phyloP scores from a whole-genome alignment of 805 yeast genomes.

The Cyberlindnera japonica region DNA sequence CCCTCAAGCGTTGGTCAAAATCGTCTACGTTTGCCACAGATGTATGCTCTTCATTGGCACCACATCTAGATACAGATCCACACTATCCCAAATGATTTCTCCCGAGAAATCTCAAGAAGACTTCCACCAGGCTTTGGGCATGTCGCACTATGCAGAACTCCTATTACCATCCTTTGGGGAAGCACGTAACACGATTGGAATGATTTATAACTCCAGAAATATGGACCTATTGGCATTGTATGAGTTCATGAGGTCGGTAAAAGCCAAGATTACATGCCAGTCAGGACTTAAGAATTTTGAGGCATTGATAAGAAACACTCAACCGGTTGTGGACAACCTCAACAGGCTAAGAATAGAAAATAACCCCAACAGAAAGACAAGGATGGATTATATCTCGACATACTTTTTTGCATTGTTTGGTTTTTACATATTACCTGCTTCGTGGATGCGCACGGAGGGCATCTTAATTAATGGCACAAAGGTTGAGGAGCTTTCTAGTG shows the following conservation, averaged over 20 bases:
- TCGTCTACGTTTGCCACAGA: slow-evolving; percentile 44
- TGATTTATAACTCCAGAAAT: slow-evolving; percentile 41
- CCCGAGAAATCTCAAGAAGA: slow-evolving; percentile 36
- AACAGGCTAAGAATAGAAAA: slow-evolving; percentile 24
- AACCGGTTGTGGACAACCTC: slow-evolving; percentile 25
- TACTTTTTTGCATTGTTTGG: slow-evolving; percentile 37
- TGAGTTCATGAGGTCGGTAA: slow-evolving; percentile 44
- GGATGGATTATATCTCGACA: slow-evolving; percentile 14
- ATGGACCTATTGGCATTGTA: slow-evolving; percentile 30
- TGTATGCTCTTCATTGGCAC: slow-evolving; percentile 55
- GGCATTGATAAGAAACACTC: slow-evolving; percentile 30
- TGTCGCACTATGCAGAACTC: slow-evolving; percentile 50
- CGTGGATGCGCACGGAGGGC: slow-evolving; percentile 33
- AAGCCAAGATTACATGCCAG: slow-evolving; percentile 38
- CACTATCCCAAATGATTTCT: slow-evolving; percentile 29
- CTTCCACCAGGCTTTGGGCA: slow-evolving; percentile 41
- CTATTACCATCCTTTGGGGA: slow-evolving; percentile 68
- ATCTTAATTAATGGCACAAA: slow-evolving; percentile 30
- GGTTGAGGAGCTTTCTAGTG: slow-evolving; percentile 30
- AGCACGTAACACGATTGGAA: slow-evolving; percentile 58
- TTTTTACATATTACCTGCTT: slow-evolving; percentile 40
- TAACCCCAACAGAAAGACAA: slow-evolving; percentile 13
- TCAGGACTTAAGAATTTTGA: slow-evolving; percentile 37
- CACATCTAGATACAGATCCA: slow-evolving; percentile 51
- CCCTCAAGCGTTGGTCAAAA: slow-evolving; percentile 17